phyloP scores from a whole-genome alignment of 768 basidiomycete species.

The Lentinula sp. region DNA sequence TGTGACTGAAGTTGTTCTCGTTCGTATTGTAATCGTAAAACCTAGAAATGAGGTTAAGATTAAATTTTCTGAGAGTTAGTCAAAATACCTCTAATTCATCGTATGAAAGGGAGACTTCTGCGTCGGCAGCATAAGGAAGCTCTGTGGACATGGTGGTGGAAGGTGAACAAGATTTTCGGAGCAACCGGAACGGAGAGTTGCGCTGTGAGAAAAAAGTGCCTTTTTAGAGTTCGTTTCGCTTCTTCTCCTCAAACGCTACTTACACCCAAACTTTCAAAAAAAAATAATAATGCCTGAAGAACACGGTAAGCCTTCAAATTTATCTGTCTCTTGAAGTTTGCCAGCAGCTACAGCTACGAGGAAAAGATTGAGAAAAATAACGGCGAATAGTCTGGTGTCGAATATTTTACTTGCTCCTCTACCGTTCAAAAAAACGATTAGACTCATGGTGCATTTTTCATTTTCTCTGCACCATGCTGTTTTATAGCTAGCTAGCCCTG shows the following conservation, averaged over 20 bases:
- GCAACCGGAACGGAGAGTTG: neutral
- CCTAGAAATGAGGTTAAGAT: constrained; percentile 35
- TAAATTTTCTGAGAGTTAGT: no score
- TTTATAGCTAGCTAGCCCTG: constrained; percentile 62
- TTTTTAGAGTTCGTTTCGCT: neutral
- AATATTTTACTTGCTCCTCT: neutral
- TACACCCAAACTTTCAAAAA: neutral
- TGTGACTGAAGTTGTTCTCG: constrained; percentile 80
- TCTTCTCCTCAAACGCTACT: neutral
- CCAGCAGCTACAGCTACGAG: constrained; percentile 7
- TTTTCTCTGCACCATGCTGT: constrained; percentile 47
- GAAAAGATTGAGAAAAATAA: neutral
- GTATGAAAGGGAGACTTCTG: constrained; percentile 79
- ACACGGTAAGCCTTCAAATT: constrained; percentile 41
- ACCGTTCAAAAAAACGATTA: constrained; percentile 34
- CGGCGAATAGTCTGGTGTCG: neutral
- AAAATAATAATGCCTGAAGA: constrained; percentile 34
- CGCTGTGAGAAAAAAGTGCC: neutral
- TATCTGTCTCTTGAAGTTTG: constrained; percentile 1
- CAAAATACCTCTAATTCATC: constrained; percentile 80
- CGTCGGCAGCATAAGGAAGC: constrained; percentile 93
- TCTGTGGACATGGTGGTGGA: constrained; percentile 56
- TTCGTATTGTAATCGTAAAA: constrained; percentile 81
- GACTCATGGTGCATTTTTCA: constrained; percentile 59
- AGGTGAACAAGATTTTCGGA: neutral